Evolutionary conservation across 768 basidiomycete species (phyloP).

Genomic region (Suillus occidentalis): DNA sequence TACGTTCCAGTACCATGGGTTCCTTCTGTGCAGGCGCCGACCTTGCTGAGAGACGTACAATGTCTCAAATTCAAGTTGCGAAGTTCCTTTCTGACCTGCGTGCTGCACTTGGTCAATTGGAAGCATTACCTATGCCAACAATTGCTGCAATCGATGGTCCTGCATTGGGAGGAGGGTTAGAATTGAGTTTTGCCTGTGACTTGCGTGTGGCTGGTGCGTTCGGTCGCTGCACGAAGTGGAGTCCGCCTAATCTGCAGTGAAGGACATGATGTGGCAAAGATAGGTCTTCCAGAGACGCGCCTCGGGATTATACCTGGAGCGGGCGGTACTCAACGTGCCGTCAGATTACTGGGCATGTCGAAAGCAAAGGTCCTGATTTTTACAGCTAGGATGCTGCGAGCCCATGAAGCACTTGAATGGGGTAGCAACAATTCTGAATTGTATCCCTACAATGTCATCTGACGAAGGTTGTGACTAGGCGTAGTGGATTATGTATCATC

Average conservation of each 20-base stretch:
- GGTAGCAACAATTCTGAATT: constrained; percentile 43
- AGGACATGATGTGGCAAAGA: constrained; percentile 74
- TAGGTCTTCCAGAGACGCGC: constrained; percentile 80
- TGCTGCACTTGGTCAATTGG: constrained; percentile 69
- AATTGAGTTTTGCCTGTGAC: constrained; percentile 87
- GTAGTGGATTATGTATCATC: constrained; percentile 79
- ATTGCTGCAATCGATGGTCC: constrained; percentile 93
- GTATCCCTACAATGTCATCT: background rate
- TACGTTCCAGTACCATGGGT: constrained; percentile 76
- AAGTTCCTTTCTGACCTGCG: constrained; percentile 80
- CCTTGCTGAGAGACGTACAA: constrained; percentile 78
- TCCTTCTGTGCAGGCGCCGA: constrained; percentile 94
- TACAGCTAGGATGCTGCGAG: constrained; percentile 69
- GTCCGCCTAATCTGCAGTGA: constrained; percentile 1
- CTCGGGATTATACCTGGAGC: constrained; percentile 90
- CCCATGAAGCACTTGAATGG: constrained; percentile 66
- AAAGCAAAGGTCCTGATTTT: constrained; percentile 88
- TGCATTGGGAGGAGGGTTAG: constrained; percentile 90
- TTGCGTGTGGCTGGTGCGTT: constrained; percentile 80
- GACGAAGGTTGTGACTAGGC: constrained; percentile 44
- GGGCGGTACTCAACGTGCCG: constrained; percentile 83
- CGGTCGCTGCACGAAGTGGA: background rate
- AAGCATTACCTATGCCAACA: constrained; percentile 82
- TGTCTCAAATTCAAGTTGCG: constrained; percentile 72
- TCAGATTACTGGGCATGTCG: constrained; percentile 73